A percentile compares a stretch with the other conserved stretches of the same genome.
phyloP scores from a whole-genome alignment of 1,284 basidiomycete genomes.

The Cryptococcus sp. region DNA sequence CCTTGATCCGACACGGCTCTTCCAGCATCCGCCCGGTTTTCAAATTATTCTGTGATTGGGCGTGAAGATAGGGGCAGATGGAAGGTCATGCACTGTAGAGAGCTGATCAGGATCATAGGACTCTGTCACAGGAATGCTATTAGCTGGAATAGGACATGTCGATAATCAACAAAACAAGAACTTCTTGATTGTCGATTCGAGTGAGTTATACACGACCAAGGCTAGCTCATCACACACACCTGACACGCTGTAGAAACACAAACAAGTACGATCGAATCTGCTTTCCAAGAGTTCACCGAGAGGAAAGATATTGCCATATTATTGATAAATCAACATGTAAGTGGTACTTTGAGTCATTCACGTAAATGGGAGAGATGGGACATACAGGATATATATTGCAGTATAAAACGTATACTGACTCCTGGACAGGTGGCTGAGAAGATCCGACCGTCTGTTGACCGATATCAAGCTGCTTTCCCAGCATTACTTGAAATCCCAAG shows the following conservation, averaged over 20 bases:
- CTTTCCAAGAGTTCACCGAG: conserved; percentile 87
- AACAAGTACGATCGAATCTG: conserved; percentile 75
- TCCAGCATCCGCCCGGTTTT: not conserved
- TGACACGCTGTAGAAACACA: conserved; percentile 65
- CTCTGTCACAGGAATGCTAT: conserved; percentile 85
- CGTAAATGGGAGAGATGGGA: too few species aligned
- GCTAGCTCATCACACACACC: not conserved
- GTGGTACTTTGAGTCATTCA: conserved; percentile 26
- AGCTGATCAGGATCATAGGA: conserved; percentile 57
- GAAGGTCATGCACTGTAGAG: not conserved
- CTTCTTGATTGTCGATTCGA: conserved; percentile 85
- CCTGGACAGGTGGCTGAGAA: conserved; percentile 78
- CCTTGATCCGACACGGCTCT: not conserved
- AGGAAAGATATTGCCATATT: conserved; percentile 91
- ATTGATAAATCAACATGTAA: conserved; percentile 92
- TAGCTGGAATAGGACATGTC: conserved; percentile 87
- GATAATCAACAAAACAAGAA: conserved; percentile 88
- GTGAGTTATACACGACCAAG: conserved; percentile 53
- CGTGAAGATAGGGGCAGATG: not conserved
- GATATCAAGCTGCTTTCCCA: conserved; percentile 93
- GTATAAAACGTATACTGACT: too few species aligned
- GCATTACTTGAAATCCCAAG: conserved; percentile 91
- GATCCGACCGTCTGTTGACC: conserved; percentile 91
- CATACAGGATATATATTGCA: too few species aligned
- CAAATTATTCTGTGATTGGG: not conserved